Conservation (phyloP, 148 eudicot genomes). For the Silene latifolia region DNA sequence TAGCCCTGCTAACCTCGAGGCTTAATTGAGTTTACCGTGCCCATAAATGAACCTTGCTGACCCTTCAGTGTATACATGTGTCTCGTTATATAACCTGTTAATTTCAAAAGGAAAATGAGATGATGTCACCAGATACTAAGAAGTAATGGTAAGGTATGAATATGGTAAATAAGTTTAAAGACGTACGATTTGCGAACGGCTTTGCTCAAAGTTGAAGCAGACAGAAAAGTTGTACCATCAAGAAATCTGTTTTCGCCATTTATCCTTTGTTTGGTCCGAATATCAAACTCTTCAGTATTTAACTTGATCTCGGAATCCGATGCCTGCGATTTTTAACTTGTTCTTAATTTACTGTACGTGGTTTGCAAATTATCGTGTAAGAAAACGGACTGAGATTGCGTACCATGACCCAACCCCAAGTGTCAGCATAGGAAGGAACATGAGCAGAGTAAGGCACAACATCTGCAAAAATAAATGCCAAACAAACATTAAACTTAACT, state of each 20-base stretch:
- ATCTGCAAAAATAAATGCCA: slow-evolving; percentile 46
- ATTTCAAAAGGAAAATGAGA: not conserved
- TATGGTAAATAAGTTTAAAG: not conserved
- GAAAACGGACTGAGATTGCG: slow-evolving; percentile 4
- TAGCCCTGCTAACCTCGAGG: not conserved
- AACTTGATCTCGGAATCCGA: slow-evolving; percentile 62
- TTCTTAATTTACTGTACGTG: not conserved
- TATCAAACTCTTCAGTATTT: slow-evolving; percentile 64
- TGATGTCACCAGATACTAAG: not conserved
- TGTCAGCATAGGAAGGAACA: slow-evolving; percentile 92
- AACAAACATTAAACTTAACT: not conserved
- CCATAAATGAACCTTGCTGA: slow-evolving; percentile 87
- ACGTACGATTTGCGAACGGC: slow-evolving; percentile 79
- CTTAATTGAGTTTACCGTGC: slow-evolving; percentile 61
- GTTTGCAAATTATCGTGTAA: not conserved
- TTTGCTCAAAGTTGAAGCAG: slow-evolving; percentile 85
- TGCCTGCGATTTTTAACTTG: slow-evolving; percentile 38
- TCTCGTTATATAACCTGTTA: slow-evolving; percentile 68
- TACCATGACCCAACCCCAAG: slow-evolving; percentile 99
- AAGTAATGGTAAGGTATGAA: no score
- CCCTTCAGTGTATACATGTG: slow-evolving; percentile 82
- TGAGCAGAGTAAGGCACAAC: slow-evolving; percentile 97
- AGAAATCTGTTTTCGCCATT: slow-evolving; percentile 72
- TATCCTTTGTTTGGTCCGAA: slow-evolving; percentile 65
- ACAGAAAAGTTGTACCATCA: slow-evolving; percentile 77